Conservation (phyloP, 2,329 filamentous ascomycete species). For the Epichloe sylvatica region DNA sequence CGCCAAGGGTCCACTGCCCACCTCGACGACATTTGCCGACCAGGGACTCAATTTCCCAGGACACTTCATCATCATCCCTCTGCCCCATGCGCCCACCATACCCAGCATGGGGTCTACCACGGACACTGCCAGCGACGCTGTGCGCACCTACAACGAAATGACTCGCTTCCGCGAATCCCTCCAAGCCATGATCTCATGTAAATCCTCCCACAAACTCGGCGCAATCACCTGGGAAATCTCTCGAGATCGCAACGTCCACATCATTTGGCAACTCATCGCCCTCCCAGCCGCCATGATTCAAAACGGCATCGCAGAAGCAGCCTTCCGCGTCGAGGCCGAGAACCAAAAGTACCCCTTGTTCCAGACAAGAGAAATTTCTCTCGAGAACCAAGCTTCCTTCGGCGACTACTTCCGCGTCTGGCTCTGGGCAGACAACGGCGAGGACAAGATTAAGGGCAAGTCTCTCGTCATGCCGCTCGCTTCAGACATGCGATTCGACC, state of each 20-base stretch:
- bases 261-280: slow-evolving; percentile 88
- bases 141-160: slow-evolving; percentile 66
- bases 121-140: slow-evolving; percentile 38
- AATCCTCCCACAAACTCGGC: slow-evolving; percentile 49
- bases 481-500: slow-evolving; percentile 62
- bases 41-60: slow-evolving; percentile 60
- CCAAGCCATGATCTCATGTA: slow-evolving; percentile 60
- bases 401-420: slow-evolving; percentile 70
- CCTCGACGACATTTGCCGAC: slow-evolving; percentile 48
- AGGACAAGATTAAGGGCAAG: slow-evolving; percentile 41
- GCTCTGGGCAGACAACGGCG: slow-evolving; percentile 53
- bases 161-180: slow-evolving; percentile 60
- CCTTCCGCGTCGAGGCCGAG: slow-evolving; percentile 77
- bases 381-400: slow-evolving; percentile 32
- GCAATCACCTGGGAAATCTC: slow-evolving; percentile 89
- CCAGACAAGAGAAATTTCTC: slow-evolving; percentile 31
- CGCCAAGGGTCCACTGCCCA: slow-evolving; percentile 78
- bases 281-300: slow-evolving; percentile 53
- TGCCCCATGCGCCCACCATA: slow-evolving; percentile 68
- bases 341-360: slow-evolving; percentile 48
- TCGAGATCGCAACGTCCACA: slow-evolving; percentile 65
- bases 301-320: slow-evolving; percentile 69
- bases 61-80: slow-evolving; percentile 83
- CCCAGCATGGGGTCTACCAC: slow-evolving; percentile 44
- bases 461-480: slow-evolving; percentile 63